Conservation (phyloP, 1,284 basidiomycete species). For the Trichosporon ovoides region DNA sequence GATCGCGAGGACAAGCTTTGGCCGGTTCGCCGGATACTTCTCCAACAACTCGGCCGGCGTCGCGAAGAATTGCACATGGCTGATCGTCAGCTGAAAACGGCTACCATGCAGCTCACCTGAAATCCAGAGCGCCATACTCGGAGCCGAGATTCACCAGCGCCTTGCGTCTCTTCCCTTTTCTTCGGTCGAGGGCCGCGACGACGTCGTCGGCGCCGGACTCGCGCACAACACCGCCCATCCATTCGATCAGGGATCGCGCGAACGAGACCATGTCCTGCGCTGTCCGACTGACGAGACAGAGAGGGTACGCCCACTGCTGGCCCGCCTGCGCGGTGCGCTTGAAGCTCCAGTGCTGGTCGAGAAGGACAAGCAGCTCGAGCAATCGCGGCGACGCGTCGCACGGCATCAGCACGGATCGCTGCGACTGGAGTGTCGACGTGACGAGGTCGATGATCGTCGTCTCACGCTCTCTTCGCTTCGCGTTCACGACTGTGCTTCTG, state of each 20-base stretch:
- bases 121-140: conserved; percentile 46
- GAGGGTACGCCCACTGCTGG: conserved; percentile 55
- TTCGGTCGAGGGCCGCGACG: conserved; percentile 49
- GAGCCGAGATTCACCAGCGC: conserved; percentile 25
- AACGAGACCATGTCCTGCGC: conserved; percentile 92
- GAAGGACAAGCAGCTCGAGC: conserved; percentile 85
- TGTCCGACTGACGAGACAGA: conserved; percentile 85
- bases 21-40: conserved; percentile 74
- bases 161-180: conserved; percentile 56
- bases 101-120: conserved; percentile 33
- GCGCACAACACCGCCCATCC: conserved; percentile 89
- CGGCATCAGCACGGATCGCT: conserved; percentile 83
- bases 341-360: conserved; percentile 97
- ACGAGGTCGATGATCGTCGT: conserved; percentile 81
- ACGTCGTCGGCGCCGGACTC: conserved; percentile 78
- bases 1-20: conserved; percentile 89
- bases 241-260: conserved; percentile 96
- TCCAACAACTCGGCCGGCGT: conserved; percentile 73
- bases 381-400: conserved; percentile 91
- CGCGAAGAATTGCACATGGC: conserved; percentile 83
- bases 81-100: conserved; percentile 39
- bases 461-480: conserved; percentile 86
- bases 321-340: conserved; percentile 54
- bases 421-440: conserved; percentile 67
- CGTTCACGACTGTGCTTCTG: conserved; percentile 70